Conservation (phyloP, 2,329 filamentous ascomycete genomes). For the Botrytis fabae region DNA sequence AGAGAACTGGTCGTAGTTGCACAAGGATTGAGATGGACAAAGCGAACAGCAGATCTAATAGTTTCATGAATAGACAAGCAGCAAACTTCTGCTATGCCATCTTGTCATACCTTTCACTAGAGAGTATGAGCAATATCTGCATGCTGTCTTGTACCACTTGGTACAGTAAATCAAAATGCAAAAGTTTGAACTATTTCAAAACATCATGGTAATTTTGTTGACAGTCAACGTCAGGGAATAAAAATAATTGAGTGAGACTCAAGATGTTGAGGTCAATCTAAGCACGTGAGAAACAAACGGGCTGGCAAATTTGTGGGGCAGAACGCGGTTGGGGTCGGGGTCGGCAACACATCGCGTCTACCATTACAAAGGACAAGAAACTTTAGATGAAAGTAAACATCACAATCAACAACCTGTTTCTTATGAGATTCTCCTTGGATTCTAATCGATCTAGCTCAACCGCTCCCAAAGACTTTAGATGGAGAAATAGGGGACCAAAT, state of each 20-base stretch:
- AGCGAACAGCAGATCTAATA: background rate
- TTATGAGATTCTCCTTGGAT: background rate
- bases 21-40: background rate
- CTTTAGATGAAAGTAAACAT: conserved; percentile 13
- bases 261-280: background rate
- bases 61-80: conserved; percentile 1
- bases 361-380: conserved; percentile 4
- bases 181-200: background rate
- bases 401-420: background rate
- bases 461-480: background rate
- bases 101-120: background rate
- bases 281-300: background rate
- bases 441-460: background rate
- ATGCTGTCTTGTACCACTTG: background rate
- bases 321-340: background rate
- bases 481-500: background rate
- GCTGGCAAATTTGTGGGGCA: conserved; percentile 5
- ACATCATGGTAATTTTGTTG: background rate
- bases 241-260: background rate
- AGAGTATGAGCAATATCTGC: conserved; percentile 1
- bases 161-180: background rate
- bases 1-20: background rate
- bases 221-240: background rate
- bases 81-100: background rate
- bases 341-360: conserved; percentile 18